Percentiles rank a stretch among this genome's conserved stretches.
phyloP scores from a whole-genome alignment of 2,329 filamentous ascomycete species.

The Ophiosphaerella herpotricha region DNA sequence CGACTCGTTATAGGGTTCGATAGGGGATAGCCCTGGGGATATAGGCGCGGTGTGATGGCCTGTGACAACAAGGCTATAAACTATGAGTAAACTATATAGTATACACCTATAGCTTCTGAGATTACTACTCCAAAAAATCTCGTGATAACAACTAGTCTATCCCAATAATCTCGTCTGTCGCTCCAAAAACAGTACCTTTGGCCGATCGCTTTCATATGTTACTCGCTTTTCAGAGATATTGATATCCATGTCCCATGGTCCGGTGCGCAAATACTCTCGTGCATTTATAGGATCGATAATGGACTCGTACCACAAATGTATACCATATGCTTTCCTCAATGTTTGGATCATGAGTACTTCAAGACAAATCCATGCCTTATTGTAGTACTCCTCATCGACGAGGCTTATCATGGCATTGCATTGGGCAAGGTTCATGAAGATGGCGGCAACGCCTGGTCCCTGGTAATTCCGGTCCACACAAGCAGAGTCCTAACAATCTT shows the following conservation, averaged over 20 bases:
- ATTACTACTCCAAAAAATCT: too few species aligned
- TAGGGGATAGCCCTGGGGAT: too few species aligned
- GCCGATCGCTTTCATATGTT: slow-evolving; percentile 11
- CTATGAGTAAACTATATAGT: too few species aligned
- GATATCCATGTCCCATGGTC: slow-evolving; percentile 10
- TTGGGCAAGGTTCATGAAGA: slow-evolving; percentile 47
- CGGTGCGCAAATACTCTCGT: slow-evolving; percentile 4
- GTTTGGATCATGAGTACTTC: slow-evolving; percentile 43
- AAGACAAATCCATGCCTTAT: slow-evolving; percentile 47
- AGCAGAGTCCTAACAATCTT: slow-evolving; percentile 37
- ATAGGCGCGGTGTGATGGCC: too few species aligned
- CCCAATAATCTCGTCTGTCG: slow-evolving; percentile 12
- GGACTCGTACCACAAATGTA: slow-evolving; percentile 41
- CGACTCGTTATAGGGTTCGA: too few species aligned
- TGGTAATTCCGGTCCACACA: slow-evolving; percentile 47
- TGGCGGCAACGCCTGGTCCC: slow-evolving; percentile 38
- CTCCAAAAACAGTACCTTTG: slow-evolving; percentile 15
- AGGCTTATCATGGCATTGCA: slow-evolving; percentile 50
- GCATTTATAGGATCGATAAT: slow-evolving; percentile 1
- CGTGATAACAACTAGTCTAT: not conserved
- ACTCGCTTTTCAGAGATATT: slow-evolving; percentile 13
- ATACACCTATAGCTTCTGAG: too few species aligned
- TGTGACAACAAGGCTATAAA: too few species aligned
- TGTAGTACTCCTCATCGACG: slow-evolving; percentile 42
- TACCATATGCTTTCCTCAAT: slow-evolving; percentile 36